Base-by-base conservation (phyloP, 768 basidiomycete species). In the Podaxis sp. region DNA sequence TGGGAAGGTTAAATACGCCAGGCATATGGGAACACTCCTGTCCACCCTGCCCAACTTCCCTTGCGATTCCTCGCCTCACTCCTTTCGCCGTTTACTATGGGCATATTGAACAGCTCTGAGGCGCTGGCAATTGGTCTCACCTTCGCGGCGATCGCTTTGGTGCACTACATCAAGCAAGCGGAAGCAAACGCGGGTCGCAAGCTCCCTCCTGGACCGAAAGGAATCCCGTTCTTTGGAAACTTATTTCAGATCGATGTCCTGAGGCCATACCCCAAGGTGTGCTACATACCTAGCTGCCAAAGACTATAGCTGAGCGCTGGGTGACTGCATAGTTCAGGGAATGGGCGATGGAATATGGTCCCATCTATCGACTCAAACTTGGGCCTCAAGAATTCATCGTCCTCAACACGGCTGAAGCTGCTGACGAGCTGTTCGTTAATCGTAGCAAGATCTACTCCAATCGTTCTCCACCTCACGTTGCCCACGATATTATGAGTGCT, bases 181-280 rank as follows among this genome's bases (percentile, higher is more conserved):
- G 61, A 54, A 37, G 63, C 27, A 1, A 52, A 55, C 6, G 46
- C 55, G 25, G 36, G 46, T n/a, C 55, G 55, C 21, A 55, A 56
- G 37, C 64, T 72, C 36, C 73, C 72, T 27, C 73, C 73, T 13
- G 71, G 72, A 21, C 73, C 73, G 0, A 63, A 61, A 4, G 70
- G 71, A 28, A 56, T 71, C 2, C 72, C 71, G 37, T 55, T 74
- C 63, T 64, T 74, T 59, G 72, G 73, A 18, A 73, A 73, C 62
- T 63, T 73, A 18, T 69, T 71, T 59, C 70, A 73, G 57, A 67
- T 74, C 35, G 59, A 65, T n/a, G 65, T 62, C 7, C 56, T 69
- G 27, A 63, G 69, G 28, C 70, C 70, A 9, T 67, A 72, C 44
- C 68, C 68, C 6, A 64, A 68, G 64, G 71, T 69, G 51, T 40